These are phyloP conservation scores for Ulmus americana DNA, from an alignment of 331 rosid genomes.

Conservation along the genomic window DNA sequence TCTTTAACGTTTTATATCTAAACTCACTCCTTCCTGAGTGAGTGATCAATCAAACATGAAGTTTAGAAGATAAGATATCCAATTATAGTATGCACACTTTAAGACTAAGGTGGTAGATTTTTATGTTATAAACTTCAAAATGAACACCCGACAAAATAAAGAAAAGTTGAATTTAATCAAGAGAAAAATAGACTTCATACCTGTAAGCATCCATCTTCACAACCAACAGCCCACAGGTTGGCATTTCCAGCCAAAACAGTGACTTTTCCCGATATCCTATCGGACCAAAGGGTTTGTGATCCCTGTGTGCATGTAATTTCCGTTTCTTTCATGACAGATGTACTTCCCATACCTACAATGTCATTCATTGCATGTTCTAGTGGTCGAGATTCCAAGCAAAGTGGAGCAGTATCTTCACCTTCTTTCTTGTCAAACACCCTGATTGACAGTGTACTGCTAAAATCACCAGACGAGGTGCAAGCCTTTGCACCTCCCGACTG, in stretches of 20 bases:
- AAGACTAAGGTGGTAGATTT: not conserved
- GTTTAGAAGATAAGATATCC: not conserved
- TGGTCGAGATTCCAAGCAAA: constrained; percentile 79
- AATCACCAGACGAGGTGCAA: constrained; percentile 49
- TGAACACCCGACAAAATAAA: not conserved
- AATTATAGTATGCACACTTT: not conserved
- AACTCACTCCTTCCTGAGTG: not conserved
- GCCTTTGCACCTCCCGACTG: constrained; percentile 49
- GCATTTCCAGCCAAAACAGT: constrained; percentile 90
- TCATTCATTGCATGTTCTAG: constrained; percentile 73
- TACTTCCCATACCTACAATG: constrained; percentile 64
- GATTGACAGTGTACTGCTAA: constrained; percentile 53
- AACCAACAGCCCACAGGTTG: constrained; percentile 94
- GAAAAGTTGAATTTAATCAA: not conserved
- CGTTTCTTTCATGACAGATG: constrained; percentile 69
- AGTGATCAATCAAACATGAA: not conserved
- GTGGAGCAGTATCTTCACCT: constrained; percentile 56
- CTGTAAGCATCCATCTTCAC: constrained; percentile 97
- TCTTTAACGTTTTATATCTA: not conserved
- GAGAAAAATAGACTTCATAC: constrained; percentile 31
- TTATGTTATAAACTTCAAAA: not conserved
- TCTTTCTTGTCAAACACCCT: constrained; percentile 82
- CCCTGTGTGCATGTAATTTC: constrained; percentile 74
- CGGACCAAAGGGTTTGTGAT: constrained; percentile 72
- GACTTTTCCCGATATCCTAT: constrained; percentile 86